A percentile compares a stretch with the other conserved stretches of the same genome.
Evolutionary conservation across 208 protist genomes (phyloP).

Genomic region (Crithidia mellificae): DNA sequence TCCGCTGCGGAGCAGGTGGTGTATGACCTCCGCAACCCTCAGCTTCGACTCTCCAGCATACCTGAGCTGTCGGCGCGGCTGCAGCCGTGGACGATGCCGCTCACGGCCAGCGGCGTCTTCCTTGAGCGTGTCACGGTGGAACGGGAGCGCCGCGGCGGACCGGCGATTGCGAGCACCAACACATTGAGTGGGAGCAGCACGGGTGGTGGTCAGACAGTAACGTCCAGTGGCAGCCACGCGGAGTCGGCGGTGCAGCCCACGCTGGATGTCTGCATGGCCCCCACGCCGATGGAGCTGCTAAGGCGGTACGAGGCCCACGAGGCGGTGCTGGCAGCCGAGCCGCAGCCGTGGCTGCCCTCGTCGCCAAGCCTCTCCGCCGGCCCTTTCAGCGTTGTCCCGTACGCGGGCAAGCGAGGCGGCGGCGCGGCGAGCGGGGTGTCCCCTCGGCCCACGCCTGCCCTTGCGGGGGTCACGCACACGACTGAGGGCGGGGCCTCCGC

Average conservation of each 20-base stretch:
- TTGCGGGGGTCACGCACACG: not conserved
- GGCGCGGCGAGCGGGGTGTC: slow-evolving; percentile 1
- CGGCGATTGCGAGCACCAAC: not conserved
- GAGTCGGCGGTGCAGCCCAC: slow-evolving; percentile 15
- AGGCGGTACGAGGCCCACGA: slow-evolving; percentile 54
- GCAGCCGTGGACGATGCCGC: slow-evolving; percentile 59
- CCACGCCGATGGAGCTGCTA: slow-evolving; percentile 56
- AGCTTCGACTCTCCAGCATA: slow-evolving; percentile 46
- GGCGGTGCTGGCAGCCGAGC: slow-evolving; percentile 21
- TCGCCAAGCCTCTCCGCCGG: slow-evolving; percentile 9
- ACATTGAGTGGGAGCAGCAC: not conserved
- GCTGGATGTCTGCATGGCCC: slow-evolving; percentile 66
- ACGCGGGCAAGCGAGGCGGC: slow-evolving; percentile 10
- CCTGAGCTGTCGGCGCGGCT: slow-evolving; percentile 44
- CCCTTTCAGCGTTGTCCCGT: slow-evolving; percentile 31
- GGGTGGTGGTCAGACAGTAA: not conserved
- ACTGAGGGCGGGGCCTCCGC: not conserved
- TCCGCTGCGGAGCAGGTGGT: slow-evolving; percentile 10
- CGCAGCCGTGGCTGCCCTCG: slow-evolving; percentile 15
- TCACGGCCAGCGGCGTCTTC: slow-evolving; percentile 41
- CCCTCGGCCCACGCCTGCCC: not conserved
- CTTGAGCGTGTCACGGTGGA: slow-evolving; percentile 67
- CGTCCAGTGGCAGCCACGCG: not conserved
- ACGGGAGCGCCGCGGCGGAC: slow-evolving; percentile 28
- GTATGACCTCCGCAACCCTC: slow-evolving; percentile 35